Base-by-base conservation (phyloP, 305 asterid species). In the Striga hermonthica region DNA sequence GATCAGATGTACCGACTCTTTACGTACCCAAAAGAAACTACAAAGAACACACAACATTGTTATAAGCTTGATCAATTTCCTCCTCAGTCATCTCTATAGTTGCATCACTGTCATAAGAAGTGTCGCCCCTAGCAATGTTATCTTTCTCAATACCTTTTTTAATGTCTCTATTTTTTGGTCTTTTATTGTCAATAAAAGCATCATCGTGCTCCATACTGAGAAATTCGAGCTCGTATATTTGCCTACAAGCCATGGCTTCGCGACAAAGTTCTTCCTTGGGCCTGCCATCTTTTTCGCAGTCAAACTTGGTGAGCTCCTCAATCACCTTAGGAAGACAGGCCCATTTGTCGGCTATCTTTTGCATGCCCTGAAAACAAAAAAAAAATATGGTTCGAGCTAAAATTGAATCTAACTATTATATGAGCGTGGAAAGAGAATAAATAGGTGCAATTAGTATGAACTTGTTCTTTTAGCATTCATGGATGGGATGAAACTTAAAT, bases 71-170 rank as follows among this genome's bases (percentile, higher is more conserved):
- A 52, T 89, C 83, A 31, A 89, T 89, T 72, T 92, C 98, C 11
- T 92, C 96, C 76, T 86, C 98, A 8, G 96, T 84, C 98, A 92
- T 87, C 84, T 85, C 97, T 50, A 92, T 57, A 1, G 97, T 92
- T 59, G 90, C 90, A 76, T 85, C 91, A 53, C 89, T 86, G 66
- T 87, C 90, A 44, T 75, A 79, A 73, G 71, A 62, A 44, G 76
- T 49, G 56, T 63, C 78, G 28, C 66, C 78, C 43, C 64, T 47
- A 9, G 57, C 73, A 59, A 22, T 58, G 4, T 63, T 65, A 45
- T 63, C 73, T 34, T 75, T 73, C 59, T 15, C 59, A 9, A 41
- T 59, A 31, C 45, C 65, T 62, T 69, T 75, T 31, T 43, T 62
- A 44, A 40, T 67, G 41, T 55, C 72, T 16, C 12, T 56, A 48